A percentile compares a stretch with the other conserved stretches of the same genome.
Evolutionary conservation across 257 asterid species (phyloP).

Genomic region (Oldenlandia corymbosa): DNA sequence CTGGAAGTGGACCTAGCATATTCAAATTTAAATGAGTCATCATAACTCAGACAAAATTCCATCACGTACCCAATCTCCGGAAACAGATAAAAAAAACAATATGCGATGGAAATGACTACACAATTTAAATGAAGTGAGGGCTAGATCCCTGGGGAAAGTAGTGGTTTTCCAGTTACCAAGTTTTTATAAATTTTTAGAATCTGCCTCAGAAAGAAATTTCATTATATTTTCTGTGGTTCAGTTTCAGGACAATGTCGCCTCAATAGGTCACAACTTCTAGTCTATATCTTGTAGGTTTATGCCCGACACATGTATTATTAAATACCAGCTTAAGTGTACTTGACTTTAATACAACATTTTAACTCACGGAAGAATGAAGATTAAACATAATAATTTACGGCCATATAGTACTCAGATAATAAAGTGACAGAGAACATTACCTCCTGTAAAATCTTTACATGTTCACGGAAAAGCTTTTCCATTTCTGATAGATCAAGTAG

Average conservation of each 20-base stretch:
- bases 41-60: too few species aligned
- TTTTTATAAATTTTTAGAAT: too few species aligned
- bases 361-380: not conserved
- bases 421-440: conserved; percentile 34
- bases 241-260: too few species aligned
- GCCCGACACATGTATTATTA: too few species aligned
- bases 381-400: not conserved
- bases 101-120: not conserved
- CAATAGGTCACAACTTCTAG: too few species aligned
- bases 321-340: not conserved
- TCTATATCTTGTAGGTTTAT: too few species aligned
- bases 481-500: conserved; percentile 75
- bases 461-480: conserved; percentile 94
- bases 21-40: not conserved
- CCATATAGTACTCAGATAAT: not conserved
- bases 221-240: too few species aligned
- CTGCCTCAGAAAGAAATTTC: too few species aligned
- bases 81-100: not conserved
- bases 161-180: too few species aligned
- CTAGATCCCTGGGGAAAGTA: too few species aligned
- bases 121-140: not conserved
- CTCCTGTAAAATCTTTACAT: conserved; percentile 71
- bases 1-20: not conserved
- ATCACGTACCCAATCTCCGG: not conserved
- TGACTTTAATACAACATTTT: too few species aligned